These are phyloP conservation scores for Solanum boliviense DNA, from an alignment of 257 asterid species.

Conservation along the genomic window DNA sequence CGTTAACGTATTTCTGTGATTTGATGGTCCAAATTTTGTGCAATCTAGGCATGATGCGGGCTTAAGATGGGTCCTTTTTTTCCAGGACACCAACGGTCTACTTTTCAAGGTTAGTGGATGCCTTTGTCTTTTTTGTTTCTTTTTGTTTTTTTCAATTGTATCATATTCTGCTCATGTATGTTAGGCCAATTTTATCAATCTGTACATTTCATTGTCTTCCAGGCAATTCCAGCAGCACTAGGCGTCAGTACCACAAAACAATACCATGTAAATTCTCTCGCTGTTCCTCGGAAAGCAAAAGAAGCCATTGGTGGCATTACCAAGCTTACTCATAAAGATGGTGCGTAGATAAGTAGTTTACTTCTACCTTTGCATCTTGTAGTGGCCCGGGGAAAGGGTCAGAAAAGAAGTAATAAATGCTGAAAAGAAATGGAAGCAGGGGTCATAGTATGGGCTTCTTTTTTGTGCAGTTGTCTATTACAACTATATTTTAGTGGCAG, in stretches of 20 bases:
- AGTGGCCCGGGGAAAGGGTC: not conserved
- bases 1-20: not conserved
- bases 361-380: not conserved
- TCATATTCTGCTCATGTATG: not conserved
- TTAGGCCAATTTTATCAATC: not conserved
- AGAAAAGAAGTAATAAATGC: not conserved
- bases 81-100: slow-evolving; percentile 98
- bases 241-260: slow-evolving; percentile 82
- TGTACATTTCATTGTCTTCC: slow-evolving; percentile 7
- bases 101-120: slow-evolving; percentile 65
- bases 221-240: slow-evolving; percentile 92
- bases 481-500: not conserved
- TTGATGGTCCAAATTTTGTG: not conserved
- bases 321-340: slow-evolving; percentile 85
- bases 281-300: slow-evolving; percentile 98
- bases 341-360: slow-evolving; percentile 15
- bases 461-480: not conserved
- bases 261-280: slow-evolving; percentile 95
- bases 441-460: not conserved
- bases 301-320: slow-evolving; percentile 99
- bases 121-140: not conserved
- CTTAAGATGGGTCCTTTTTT: slow-evolving; percentile 86
- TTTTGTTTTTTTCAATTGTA: not conserved
- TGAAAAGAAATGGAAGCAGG: not conserved
- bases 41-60: slow-evolving; percentile 66